Conservation (phyloP, 176 grass and related monocot genomes). For the Aegilops bicornis region DNA sequence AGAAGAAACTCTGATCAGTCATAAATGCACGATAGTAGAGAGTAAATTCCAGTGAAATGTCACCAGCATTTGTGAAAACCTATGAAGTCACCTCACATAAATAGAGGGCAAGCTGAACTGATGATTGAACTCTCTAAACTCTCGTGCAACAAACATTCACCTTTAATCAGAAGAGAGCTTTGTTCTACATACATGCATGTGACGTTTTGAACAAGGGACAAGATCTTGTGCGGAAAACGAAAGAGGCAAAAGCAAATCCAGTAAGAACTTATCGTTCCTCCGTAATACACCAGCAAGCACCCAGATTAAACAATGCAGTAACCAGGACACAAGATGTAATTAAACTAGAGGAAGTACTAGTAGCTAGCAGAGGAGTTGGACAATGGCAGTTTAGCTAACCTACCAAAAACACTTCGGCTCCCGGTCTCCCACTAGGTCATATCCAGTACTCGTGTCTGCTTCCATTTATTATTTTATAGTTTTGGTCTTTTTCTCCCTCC, state of each 20-base stretch:
- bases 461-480: not conserved
- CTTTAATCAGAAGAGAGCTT: not conserved
- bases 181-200: no score
- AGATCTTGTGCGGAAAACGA: not conserved
- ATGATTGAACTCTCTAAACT: not conserved
- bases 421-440: conserved; percentile 1
- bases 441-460: not conserved
- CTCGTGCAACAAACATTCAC: not conserved
- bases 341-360: conserved; percentile 10
- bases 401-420: conserved; percentile 17
- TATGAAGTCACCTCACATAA: not conserved
- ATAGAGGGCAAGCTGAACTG: not conserved
- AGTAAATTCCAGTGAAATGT: not conserved
- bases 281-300: not conserved
- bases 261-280: not conserved
- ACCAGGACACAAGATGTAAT: conserved; percentile 15
- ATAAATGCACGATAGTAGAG: not conserved
- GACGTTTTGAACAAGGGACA: not conserved
- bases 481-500: not conserved
- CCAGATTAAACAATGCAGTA: conserved; percentile 25
- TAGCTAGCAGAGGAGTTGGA: not conserved
- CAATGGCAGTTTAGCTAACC: conserved; percentile 45
- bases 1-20: not conserved
- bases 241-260: not conserved
- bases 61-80: not conserved